A percentile compares a stretch with the other conserved stretches of the same genome.
phyloP scores from a whole-genome alignment of 306 rosid species.

The Geum urbanum region DNA sequence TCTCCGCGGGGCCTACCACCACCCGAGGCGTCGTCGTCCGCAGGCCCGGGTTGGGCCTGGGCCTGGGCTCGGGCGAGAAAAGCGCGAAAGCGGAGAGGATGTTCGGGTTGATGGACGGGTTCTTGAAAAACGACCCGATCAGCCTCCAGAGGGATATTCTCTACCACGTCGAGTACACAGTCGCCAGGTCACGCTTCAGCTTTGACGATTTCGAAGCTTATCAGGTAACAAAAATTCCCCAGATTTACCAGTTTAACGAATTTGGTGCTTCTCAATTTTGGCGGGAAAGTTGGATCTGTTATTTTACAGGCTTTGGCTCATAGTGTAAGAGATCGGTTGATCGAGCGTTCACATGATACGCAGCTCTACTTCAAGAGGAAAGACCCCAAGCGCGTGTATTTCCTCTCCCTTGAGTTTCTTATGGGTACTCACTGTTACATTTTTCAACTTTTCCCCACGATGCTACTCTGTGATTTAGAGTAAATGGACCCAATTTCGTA shows the following conservation, averaged over 20 bases:
- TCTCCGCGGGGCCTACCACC: slow-evolving; percentile 29
- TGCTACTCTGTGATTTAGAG: background rate
- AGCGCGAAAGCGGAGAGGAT: slow-evolving; percentile 57
- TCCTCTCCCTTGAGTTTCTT: slow-evolving; percentile 76
- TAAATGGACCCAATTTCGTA: too few species aligned
- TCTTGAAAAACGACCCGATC: slow-evolving; percentile 60
- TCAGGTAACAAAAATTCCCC: slow-evolving; percentile 36
- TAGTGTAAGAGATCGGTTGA: slow-evolving; percentile 64
- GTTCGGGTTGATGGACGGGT: slow-evolving; percentile 62
- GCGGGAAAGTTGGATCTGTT: slow-evolving; percentile 22
- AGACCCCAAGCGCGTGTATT: slow-evolving; percentile 68
- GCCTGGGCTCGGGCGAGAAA: slow-evolving; percentile 34
- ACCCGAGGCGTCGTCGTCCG: slow-evolving; percentile 48
- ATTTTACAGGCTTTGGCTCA: slow-evolving; percentile 58
- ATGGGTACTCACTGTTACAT: slow-evolving; percentile 42
- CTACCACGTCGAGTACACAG: slow-evolving; percentile 65
- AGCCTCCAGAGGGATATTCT: slow-evolving; percentile 73
- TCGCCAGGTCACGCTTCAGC: slow-evolving; percentile 64
- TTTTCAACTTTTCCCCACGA: background rate
- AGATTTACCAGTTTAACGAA: too few species aligned
- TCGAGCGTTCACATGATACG: slow-evolving; percentile 67
- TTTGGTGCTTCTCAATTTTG: background rate
- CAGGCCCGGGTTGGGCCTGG: slow-evolving; percentile 52
- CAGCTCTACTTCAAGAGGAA: slow-evolving; percentile 59
- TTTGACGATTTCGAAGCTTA: slow-evolving; percentile 77